Evolutionary conservation across 768 basidiomycete genomes (phyloP), one percentile per base, ranked within the genome.

Genomic region (Terana coerulea): DNA sequence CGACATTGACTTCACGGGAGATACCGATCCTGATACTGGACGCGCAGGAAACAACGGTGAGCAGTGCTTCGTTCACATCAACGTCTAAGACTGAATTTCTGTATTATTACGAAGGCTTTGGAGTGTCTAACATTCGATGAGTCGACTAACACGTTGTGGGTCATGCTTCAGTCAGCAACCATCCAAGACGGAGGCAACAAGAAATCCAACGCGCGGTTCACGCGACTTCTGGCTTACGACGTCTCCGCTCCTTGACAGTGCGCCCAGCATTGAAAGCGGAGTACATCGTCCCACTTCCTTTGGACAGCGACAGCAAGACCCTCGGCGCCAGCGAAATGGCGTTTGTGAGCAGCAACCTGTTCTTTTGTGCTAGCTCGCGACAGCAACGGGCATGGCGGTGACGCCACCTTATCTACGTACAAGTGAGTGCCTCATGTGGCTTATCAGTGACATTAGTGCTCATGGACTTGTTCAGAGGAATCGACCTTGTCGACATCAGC

Each of bases 301-400:
- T 73, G 24, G 78, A 72, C 64, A 70, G 63, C 11, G 77, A 78
- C 42, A 73, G 71, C 8, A 81, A 83, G 34, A 75, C 81, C 0
- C 63, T 69, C 40, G 75, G 70, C 2, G 69, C 73, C 43, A 84
- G 78, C 55, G 84, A 86, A 64, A 69, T 84, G 26, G 74, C 78
- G 53, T 85, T 78, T 55, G 70, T 85, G 15, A 69, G 72, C 47
- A 64, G 69, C 0, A 68, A 72, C 19, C 63, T 80, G 17, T 86
- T 88, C 66, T 64, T n/a, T 88, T 31, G 73, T 77, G 1, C 70
- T 86, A 11, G 67, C 81, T 4, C 67, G 84, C 21, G 84, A 88
- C 56, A 78, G 76, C 1, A 72, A 83, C 62, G 85, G 84, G 3
- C 70, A 77, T 40, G 83, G 80, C 3, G 79, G 75, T 5, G 69